Conservation (phyloP, 345 rosid genomes). For the Syzygium aqueum region DNA sequence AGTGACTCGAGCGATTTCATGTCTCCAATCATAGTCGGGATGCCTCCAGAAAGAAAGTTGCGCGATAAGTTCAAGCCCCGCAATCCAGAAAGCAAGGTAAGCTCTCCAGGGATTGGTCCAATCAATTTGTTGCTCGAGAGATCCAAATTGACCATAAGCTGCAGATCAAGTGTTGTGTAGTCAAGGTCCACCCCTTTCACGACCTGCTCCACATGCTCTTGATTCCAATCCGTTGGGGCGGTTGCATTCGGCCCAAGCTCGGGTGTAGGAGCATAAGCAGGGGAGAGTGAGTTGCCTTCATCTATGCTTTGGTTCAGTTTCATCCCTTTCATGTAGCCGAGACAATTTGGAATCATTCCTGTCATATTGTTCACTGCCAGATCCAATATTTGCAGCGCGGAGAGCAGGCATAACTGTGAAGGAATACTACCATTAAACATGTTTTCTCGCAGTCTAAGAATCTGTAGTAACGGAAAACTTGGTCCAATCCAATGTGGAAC, state of each 20-base stretch:
- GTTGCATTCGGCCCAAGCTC: fast-evolving
- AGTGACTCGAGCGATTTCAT: neutral
- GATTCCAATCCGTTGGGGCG: neutral
- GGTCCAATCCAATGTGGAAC: neutral
- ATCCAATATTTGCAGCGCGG: neutral
- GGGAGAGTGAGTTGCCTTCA: neutral
- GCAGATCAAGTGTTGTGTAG: neutral
- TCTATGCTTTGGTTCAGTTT: neutral
- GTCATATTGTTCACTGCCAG: neutral
- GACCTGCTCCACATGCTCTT: neutral
- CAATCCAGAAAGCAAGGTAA: neutral
- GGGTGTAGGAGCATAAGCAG: neutral
- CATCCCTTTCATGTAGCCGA: neutral
- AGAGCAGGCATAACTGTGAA: neutral
- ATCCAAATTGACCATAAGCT: constrained; percentile 5
- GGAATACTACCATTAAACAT: neutral
- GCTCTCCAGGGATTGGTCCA: constrained; percentile 1
- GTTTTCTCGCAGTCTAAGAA: neutral
- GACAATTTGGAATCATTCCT: neutral
- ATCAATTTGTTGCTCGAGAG: constrained; percentile 12
- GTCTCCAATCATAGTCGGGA: neutral
- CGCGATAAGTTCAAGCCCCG: neutral
- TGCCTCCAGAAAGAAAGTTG: neutral
- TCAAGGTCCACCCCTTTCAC: neutral
- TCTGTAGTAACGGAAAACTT: neutral